Conservation (phyloP, 176 grass and related monocot species). For the Melocanna baccifera region DNA sequence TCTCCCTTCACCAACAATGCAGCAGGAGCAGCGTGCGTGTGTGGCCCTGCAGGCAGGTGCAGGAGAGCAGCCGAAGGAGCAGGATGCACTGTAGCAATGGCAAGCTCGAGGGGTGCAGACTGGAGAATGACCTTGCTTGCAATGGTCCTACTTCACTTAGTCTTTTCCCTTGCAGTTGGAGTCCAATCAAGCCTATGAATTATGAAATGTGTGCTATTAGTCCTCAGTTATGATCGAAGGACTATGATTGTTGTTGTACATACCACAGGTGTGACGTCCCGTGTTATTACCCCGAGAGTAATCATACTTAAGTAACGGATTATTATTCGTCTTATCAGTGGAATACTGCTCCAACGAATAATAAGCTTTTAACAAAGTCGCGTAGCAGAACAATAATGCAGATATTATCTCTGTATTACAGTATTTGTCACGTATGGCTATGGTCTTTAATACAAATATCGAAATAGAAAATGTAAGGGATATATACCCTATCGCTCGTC, state of each 20-base stretch:
- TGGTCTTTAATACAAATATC: too few species aligned
- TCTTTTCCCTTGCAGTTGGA: conserved; percentile 11
- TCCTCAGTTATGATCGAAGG: not conserved
- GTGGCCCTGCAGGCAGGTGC: conserved; percentile 4
- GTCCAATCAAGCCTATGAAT: not conserved
- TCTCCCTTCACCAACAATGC: conserved; percentile 6
- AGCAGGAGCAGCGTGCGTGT: not conserved
- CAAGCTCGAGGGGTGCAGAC: conserved; percentile 17
- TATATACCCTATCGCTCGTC: too few species aligned
- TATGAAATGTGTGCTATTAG: not conserved
- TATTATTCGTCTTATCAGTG: too few species aligned
- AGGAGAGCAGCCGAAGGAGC: conserved; percentile 25
- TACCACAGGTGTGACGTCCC: not conserved
- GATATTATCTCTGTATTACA: too few species aligned
- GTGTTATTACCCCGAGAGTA: too few species aligned
- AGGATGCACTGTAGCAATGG: conserved; percentile 15
- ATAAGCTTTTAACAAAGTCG: too few species aligned
- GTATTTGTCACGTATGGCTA: too few species aligned
- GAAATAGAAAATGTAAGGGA: too few species aligned
- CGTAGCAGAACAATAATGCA: too few species aligned
- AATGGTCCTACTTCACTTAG: conserved; percentile 21
- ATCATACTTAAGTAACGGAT: too few species aligned
- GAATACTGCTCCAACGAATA: too few species aligned
- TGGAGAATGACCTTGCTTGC: conserved; percentile 9
- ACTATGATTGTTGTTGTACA: conserved; percentile 4